These are phyloP conservation scores for Fraxinus velutina DNA, from an alignment of 305 asterid species.

Conservation along the genomic window DNA sequence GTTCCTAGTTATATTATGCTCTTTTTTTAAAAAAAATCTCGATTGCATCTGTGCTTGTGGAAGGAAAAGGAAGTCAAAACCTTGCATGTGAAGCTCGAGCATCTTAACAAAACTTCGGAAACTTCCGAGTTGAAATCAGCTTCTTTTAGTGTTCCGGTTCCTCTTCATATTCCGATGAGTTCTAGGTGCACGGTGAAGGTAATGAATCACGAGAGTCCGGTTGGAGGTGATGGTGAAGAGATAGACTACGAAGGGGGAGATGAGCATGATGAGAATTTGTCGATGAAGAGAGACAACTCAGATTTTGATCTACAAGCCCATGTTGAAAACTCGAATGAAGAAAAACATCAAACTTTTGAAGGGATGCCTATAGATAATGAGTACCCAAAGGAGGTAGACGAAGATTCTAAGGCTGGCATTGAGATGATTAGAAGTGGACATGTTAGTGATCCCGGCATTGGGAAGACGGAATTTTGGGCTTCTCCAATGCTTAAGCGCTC, in stretches of 20 bases:
- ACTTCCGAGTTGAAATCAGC: slow-evolving; percentile 33
- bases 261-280: slow-evolving; percentile 45
- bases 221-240: slow-evolving; percentile 36
- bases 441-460: slow-evolving; percentile 60
- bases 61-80: slow-evolving; percentile 36
- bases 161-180: slow-evolving; percentile 34
- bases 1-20: background rate
- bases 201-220: slow-evolving; percentile 52
- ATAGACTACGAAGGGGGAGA: slow-evolving; percentile 62
- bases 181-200: slow-evolving; percentile 53
- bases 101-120: slow-evolving; percentile 30
- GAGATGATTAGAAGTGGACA: slow-evolving; percentile 44
- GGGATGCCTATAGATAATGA: slow-evolving; percentile 22
- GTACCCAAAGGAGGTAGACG: slow-evolving; percentile 11
- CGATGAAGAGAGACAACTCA: slow-evolving; percentile 37
- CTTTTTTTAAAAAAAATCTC: background rate
- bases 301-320: slow-evolving; percentile 45
- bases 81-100: slow-evolving; percentile 41
- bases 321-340: slow-evolving; percentile 26
- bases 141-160: slow-evolving; percentile 45
- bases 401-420: slow-evolving; percentile 23
- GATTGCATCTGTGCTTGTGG: slow-evolving; percentile 19
- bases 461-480: slow-evolving; percentile 40
- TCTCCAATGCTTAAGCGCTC: slow-evolving; percentile 58
- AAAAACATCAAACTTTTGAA: slow-evolving; percentile 24